phyloP scores from a whole-genome alignment of 495 filamentous ascomycete genomes.

The Xylaria grammica region DNA sequence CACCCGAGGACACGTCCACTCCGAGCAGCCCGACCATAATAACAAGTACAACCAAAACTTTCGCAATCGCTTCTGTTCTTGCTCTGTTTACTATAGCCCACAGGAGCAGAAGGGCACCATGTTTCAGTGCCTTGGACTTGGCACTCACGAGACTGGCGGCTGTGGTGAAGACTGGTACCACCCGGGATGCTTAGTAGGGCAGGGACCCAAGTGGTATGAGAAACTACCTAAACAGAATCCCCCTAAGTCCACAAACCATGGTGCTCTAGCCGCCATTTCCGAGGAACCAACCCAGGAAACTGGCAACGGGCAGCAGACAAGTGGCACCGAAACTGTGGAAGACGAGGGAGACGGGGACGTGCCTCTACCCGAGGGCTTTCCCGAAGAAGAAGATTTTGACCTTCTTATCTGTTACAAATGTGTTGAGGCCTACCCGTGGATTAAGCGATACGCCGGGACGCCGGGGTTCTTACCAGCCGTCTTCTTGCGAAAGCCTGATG shows the following conservation, averaged over 20 bases:
- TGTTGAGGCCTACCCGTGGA: conserved; percentile 85
- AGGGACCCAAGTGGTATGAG: conserved; percentile 65
- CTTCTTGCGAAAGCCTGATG: conserved; percentile 35
- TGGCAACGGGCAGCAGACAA: conserved; percentile 26
- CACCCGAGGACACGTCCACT: conserved; percentile 74
- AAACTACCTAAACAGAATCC: conserved; percentile 51
- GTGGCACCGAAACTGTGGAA: conserved; percentile 31
- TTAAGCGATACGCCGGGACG: conserved; percentile 86
- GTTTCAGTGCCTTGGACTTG: conserved; percentile 95
- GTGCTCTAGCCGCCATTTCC: conserved; percentile 43
- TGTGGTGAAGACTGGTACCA: conserved; percentile 99
- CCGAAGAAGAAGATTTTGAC: conserved; percentile 85
- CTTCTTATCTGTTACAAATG: conserved; percentile 94
- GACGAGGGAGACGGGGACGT: conserved; percentile 51
- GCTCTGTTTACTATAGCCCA: conserved; percentile 82
- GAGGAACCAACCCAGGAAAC: conserved; percentile 38
- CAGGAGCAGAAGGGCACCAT: conserved; percentile 94
- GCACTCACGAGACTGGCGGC: conserved; percentile 76
- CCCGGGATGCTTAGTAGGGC: conserved; percentile 87
- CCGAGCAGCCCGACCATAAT: conserved; percentile 68
- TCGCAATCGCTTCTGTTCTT: conserved; percentile 89
- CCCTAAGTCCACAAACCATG: conserved; percentile 20
- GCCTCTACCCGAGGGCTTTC: conserved; percentile 81
- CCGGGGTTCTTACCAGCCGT: conserved; percentile 81
- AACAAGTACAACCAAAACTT: conserved; percentile 98